These are phyloP conservation scores for Mollisiaceae sp. DNA, from an alignment of 2,329 filamentous ascomycete species.

Conservation along the genomic window DNA sequence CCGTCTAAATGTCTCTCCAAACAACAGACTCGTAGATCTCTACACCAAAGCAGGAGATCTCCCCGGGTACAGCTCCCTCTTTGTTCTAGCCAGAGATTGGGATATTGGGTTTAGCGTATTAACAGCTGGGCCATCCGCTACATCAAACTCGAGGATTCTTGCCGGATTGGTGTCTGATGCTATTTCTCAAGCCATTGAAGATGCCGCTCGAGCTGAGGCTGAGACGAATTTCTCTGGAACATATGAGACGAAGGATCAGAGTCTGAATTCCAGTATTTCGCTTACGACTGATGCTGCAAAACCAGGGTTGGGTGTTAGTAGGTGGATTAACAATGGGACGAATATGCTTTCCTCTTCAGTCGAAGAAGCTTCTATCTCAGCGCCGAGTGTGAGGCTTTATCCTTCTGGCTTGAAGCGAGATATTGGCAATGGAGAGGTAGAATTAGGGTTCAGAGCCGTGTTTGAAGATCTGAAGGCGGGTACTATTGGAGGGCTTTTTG, in stretches of 20 bases:
- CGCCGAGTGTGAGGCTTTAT: slow-evolving; percentile 23
- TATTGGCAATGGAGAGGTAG: slow-evolving; percentile 17
- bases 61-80: slow-evolving; percentile 45
- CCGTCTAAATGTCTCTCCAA: slow-evolving; percentile 38
- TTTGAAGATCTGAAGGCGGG: slow-evolving; percentile 15
- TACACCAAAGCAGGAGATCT: slow-evolving; percentile 51
- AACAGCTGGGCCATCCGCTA: slow-evolving; percentile 40
- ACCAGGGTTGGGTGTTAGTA: slow-evolving; percentile 38
- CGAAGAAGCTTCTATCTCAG: slow-evolving; percentile 5
- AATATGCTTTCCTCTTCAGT: slow-evolving; percentile 31
- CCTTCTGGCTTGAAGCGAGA: slow-evolving; percentile 26
- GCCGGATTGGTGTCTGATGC: slow-evolving; percentile 39
- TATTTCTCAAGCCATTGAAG: slow-evolving; percentile 43
- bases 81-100: slow-evolving; percentile 51
- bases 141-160: slow-evolving; percentile 26
- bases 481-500: slow-evolving; percentile 27
- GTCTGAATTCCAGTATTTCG: slow-evolving; percentile 22
- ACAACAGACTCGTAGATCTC: slow-evolving; percentile 41
- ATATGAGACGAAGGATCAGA: slow-evolving; percentile 24
- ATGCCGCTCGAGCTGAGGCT: slow-evolving; percentile 42
- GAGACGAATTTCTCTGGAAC: slow-evolving; percentile 37
- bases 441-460: slow-evolving; percentile 25
- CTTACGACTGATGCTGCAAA: slow-evolving; percentile 21
- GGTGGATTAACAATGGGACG: slow-evolving; percentile 42
- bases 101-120: slow-evolving; percentile 49